Conservation (phyloP, 371 early-diverging fungal genomes). For the Mucor piriformis region DNA sequence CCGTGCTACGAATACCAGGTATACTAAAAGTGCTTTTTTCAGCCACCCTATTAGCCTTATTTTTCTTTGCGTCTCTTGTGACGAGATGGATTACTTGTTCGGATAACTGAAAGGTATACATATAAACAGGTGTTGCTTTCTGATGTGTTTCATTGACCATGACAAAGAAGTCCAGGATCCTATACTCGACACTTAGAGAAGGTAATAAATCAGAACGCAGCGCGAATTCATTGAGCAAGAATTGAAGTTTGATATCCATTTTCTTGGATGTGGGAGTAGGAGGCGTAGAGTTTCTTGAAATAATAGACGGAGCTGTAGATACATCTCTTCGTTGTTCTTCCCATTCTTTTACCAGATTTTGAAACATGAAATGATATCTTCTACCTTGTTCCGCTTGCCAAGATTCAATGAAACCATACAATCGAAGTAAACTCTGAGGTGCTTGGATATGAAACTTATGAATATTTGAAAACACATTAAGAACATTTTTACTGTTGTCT, state of each 20-base stretch:
- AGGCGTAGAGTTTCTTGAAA: neutral
- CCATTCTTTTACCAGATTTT: constrained; percentile 72
- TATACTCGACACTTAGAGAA: constrained; percentile 67
- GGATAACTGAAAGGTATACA: constrained; percentile 57
- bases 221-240: constrained; percentile 61
- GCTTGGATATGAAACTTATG: constrained; percentile 60
- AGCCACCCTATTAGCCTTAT: constrained; percentile 24
- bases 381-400: constrained; percentile 81
- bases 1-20: constrained; percentile 64
- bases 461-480: constrained; percentile 63
- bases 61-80: constrained; percentile 33
- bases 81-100: constrained; percentile 62
- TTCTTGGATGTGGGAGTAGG: constrained; percentile 9
- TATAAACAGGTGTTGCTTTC: constrained; percentile 36
- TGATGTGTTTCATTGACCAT: constrained; percentile 53
- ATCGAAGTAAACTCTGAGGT: constrained; percentile 75
- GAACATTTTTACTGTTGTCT: constrained; percentile 36
- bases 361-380: constrained; percentile 74
- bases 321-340: constrained; percentile 55
- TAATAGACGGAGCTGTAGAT: neutral
- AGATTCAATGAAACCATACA: constrained; percentile 79
- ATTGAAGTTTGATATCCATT: constrained; percentile 64
- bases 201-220: constrained; percentile 70
- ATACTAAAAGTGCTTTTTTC: constrained; percentile 56
- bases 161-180: constrained; percentile 57